Base-by-base conservation (phyloP, 495 filamentous ascomycete genomes). In the Glonium stellatum region DNA sequence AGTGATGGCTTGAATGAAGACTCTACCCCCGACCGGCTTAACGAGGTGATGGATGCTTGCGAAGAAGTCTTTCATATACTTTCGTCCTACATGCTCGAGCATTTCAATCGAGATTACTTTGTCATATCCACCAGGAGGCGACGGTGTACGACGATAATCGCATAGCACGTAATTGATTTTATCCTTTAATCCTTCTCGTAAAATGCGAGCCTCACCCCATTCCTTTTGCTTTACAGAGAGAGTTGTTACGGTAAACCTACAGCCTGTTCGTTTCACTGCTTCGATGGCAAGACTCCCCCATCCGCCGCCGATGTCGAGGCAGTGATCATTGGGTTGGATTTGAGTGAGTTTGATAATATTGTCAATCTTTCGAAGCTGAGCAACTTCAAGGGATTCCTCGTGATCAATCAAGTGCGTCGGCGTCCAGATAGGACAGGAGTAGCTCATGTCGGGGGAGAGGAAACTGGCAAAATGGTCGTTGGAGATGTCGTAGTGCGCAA, bases 381-480 rank as follows among this genome's bases (percentile, higher is more conserved):
- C n/a, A n/a, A n/a, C n/a, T n/a, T n/a, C n/a, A n/a, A n/a, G n/a
- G n/a, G n/a, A n/a, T n/a, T n/a, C n/a, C n/a, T n/a, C n/a, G n/a
- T n/a, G n/a, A n/a, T n/a, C n/a, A n/a, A n/a, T n/a, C n/a, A n/a
- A n/a, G n/a, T n/a, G n/a, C n/a, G n/a, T 59, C 1, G 72, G 70
- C 27, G 73, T 73, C 84, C 85, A 88, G 52, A 88, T 85, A 0
- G 85, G 83, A 62, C 86, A 88, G 1, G 84, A 87, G 65, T 90
- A 90, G 11, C 85, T 89, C 84, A 90, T 87, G 61, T 89, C 87
- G 3, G 77, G 71, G 0, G 85, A 88, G 23, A 90, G 75, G 56
- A 89, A 89, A 1, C 84, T 82, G 8, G 83, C 78, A 60, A 90
- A 89, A 77, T 88, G 84, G 23, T 81, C 79, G 69, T 90, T 89